Conservation (phyloP, 2,329 filamentous ascomycete species). For the Ambrosiella beaveri region DNA sequence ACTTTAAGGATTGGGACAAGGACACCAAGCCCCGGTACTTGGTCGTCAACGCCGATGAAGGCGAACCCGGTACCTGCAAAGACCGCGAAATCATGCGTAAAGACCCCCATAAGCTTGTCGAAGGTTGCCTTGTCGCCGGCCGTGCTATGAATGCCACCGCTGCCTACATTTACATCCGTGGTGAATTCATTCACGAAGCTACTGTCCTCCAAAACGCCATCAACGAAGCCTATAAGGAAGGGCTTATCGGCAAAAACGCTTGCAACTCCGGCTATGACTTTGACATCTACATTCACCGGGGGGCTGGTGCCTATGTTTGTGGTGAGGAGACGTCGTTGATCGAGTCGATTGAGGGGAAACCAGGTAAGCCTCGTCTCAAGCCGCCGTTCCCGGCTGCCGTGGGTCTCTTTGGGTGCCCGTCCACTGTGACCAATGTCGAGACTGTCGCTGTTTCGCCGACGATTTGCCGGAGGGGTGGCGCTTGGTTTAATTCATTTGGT, state of each 20-base stretch:
- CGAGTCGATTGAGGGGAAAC: constrained; percentile 95
- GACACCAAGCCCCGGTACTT: constrained; percentile 89
- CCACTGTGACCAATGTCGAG: constrained; percentile 95
- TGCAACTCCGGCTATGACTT: constrained; percentile 96
- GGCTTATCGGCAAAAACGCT: constrained; percentile 94
- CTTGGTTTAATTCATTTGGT: constrained; percentile 86
- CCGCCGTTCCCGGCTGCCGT: constrained; percentile 95
- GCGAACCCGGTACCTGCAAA: constrained; percentile 97
- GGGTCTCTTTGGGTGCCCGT: constrained; percentile 93
- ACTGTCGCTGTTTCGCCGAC: constrained; percentile 90
- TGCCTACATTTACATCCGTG: constrained; percentile 98
- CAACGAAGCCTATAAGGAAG: constrained; percentile 90
- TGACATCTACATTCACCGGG: constrained; percentile 90
- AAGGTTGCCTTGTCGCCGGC: constrained; percentile 89
- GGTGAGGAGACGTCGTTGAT: constrained; percentile 97
- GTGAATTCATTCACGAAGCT: constrained; percentile 94
- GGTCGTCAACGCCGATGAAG: constrained; percentile 96
- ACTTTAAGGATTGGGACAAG: constrained; percentile 99
- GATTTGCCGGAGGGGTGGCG: constrained; percentile 79
- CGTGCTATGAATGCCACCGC: constrained; percentile 98
- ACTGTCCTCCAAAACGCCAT: constrained; percentile 87
- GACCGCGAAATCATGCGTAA: constrained; percentile 99
- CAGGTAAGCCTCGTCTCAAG: constrained; percentile 96
- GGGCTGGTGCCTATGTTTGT: constrained; percentile 93
- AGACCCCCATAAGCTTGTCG: constrained; percentile 96